A percentile compares a stretch with the other conserved stretches of the same genome.
phyloP scores from a whole-genome alignment of 306 rosid genomes.

The Potentilla sterilis region DNA sequence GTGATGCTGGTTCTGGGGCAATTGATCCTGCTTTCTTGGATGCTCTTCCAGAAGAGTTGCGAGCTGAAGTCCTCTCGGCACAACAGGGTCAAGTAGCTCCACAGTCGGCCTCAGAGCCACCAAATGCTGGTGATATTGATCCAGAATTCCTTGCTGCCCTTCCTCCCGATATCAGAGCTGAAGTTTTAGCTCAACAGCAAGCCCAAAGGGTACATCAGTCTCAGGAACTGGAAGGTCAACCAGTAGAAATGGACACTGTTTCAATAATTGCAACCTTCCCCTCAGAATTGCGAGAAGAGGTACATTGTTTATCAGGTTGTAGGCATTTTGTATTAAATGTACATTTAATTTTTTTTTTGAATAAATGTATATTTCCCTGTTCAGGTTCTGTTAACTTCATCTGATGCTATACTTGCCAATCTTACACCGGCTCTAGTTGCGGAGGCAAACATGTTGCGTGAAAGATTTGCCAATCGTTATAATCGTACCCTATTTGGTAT shows the following conservation, averaged over 20 bases:
- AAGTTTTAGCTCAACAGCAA: slow-evolving; percentile 96
- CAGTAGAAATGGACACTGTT: slow-evolving; percentile 97
- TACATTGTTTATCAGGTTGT: slow-evolving; percentile 21
- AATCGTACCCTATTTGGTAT: slow-evolving; percentile 87
- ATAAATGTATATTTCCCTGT: neutral
- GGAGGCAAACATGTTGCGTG: slow-evolving; percentile 93
- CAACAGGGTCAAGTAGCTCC: slow-evolving; percentile 88
- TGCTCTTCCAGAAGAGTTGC: slow-evolving; percentile 96
- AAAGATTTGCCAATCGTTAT: slow-evolving; percentile 93
- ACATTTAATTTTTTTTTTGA: neutral
- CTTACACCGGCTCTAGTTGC: slow-evolving; percentile 98
- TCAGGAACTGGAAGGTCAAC: slow-evolving; percentile 97
- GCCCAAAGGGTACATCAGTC: slow-evolving; percentile 91
- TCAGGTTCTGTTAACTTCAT: slow-evolving; percentile 93
- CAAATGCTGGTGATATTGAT: slow-evolving; percentile 80
- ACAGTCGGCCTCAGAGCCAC: slow-evolving; percentile 68
- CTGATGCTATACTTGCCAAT: slow-evolving; percentile 91
- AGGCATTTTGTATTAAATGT: neutral
- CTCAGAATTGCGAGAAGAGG: slow-evolving; percentile 96
- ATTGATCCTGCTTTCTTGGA: slow-evolving; percentile 96
- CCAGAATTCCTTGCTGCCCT: slow-evolving; percentile 99
- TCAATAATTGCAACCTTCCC: slow-evolving; percentile 98
- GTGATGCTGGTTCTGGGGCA: slow-evolving; percentile 78
- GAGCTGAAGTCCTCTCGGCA: slow-evolving; percentile 94
- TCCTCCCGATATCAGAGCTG: slow-evolving; percentile 94